phyloP scores from a whole-genome alignment of 768 basidiomycete species.

The Dacryopinax spathularia region DNA sequence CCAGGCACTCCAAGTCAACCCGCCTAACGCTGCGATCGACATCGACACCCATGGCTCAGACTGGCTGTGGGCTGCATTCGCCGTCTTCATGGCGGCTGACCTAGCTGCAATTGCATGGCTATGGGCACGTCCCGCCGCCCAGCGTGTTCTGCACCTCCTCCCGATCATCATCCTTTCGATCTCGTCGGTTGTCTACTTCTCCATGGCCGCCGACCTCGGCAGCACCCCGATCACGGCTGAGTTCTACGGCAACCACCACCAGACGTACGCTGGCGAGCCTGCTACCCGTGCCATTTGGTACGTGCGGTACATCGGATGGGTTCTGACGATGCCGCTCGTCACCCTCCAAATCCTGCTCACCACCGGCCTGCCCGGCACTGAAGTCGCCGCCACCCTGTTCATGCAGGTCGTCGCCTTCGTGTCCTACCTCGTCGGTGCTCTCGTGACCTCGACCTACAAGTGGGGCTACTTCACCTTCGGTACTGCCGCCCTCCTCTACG shows the following conservation, averaged over 20 bases:
- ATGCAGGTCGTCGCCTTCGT: constrained; percentile 35
- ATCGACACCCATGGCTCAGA: constrained; percentile 35
- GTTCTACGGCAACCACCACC: constrained; percentile 22
- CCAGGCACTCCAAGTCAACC: constrained; percentile 18
- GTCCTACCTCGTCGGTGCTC: constrained; percentile 34
- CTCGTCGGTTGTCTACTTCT: constrained; percentile 35
- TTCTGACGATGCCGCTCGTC: constrained; percentile 41
- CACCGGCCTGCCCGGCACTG: constrained; percentile 35
- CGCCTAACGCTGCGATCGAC: constrained; percentile 26
- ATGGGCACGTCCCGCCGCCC: constrained; percentile 24
- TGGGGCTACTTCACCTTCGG: constrained; percentile 40
- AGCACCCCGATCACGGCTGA: constrained; percentile 34
- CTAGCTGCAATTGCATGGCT: constrained; percentile 27
- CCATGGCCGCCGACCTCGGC: constrained; percentile 45
- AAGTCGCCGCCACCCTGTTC: constrained; percentile 35
- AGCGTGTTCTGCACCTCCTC: constrained; percentile 38
- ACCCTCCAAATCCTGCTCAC: constrained; percentile 35
- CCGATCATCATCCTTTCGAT: constrained; percentile 36
- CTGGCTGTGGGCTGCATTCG: constrained; percentile 44
- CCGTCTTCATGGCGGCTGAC: constrained; percentile 34
- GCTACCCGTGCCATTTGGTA: constrained; percentile 32
- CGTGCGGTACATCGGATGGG: constrained; percentile 43
- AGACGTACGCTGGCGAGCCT: constrained; percentile 12
- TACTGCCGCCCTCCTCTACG: constrained; percentile 33
- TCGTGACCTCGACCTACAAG: constrained; percentile 39